Conservation (phyloP, 306 rosid species). For the Lupinus albus region DNA sequence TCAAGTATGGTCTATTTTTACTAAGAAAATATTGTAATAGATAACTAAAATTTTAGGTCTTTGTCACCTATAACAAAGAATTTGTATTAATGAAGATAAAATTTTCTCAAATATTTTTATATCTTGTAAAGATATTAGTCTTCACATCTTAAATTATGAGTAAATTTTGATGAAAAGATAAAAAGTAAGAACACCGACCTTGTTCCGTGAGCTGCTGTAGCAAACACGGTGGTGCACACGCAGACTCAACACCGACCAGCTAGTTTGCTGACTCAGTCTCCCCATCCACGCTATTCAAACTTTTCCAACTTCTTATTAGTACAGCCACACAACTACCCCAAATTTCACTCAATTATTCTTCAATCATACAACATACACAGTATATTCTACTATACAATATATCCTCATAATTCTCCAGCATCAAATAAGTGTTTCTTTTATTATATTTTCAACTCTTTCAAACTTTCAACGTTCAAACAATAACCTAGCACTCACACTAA, state of each 20-base stretch:
- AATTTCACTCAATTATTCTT: not conserved
- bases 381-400: too few species aligned
- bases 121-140: too few species aligned
- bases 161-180: slow-evolving; percentile 7
- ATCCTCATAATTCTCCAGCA: slow-evolving; percentile 7
- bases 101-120: too few species aligned
- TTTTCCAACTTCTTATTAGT: slow-evolving; percentile 6
- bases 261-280: slow-evolving; percentile 34
- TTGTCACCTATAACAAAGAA: too few species aligned
- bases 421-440: not conserved
- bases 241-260: slow-evolving; percentile 32
- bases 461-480: slow-evolving; percentile 69
- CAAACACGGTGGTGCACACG: not conserved
- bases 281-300: slow-evolving; percentile 29
- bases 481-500: not conserved
- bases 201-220: not conserved
- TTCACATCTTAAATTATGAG: too few species aligned
- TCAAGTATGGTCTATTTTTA: too few species aligned
- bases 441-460: slow-evolving; percentile 22
- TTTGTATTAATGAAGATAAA: too few species aligned
- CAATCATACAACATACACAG: not conserved
- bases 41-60: too few species aligned
- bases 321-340: slow-evolving; percentile 22
- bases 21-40: too few species aligned
- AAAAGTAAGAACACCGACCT: slow-evolving; percentile 3